These are phyloP conservation scores for Epichloe aotearoae DNA, from an alignment of 2,329 filamentous ascomycete species.

Conservation along the genomic window DNA sequence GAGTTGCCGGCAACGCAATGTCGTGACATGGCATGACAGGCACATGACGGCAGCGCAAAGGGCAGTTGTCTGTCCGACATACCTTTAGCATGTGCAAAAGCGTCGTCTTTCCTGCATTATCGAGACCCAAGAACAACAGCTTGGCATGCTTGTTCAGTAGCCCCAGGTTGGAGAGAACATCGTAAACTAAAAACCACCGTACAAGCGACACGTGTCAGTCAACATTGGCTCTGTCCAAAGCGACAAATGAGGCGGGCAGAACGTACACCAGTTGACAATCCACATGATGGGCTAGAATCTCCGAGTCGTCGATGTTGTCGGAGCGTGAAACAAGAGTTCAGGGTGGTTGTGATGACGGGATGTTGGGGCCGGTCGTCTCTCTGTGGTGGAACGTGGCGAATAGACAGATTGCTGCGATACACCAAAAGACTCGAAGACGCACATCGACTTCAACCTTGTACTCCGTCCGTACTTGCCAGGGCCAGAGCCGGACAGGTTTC, in stretches of 20 bases:
- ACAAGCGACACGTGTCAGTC: slow-evolving; percentile 20
- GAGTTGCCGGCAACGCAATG: not conserved
- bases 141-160: slow-evolving; percentile 94
- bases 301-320: slow-evolving; percentile 8
- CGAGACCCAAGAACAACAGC: slow-evolving; percentile 82
- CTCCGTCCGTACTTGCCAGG: not conserved
- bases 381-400: slow-evolving; percentile 4
- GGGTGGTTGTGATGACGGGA: slow-evolving; percentile 9
- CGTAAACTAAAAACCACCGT: slow-evolving; percentile 48
- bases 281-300: slow-evolving; percentile 49
- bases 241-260: slow-evolving; percentile 6
- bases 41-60: not conserved
- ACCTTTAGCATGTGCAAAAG: slow-evolving; percentile 93
- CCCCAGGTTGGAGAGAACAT: slow-evolving; percentile 75
- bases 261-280: slow-evolving; percentile 92
- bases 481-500: not conserved
- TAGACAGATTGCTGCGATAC: slow-evolving; percentile 3
- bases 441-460: not conserved
- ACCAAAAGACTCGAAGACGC: not conserved
- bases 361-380: slow-evolving; percentile 3
- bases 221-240: slow-evolving; percentile 1
- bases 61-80: slow-evolving; percentile 15
- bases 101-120: slow-evolving; percentile 91
- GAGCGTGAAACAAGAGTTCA: slow-evolving; percentile 7
- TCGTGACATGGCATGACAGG: not conserved